These are phyloP conservation scores for Xylariales sp. DNA, from an alignment of 2,329 filamentous ascomycete genomes.

Conservation along the genomic window DNA sequence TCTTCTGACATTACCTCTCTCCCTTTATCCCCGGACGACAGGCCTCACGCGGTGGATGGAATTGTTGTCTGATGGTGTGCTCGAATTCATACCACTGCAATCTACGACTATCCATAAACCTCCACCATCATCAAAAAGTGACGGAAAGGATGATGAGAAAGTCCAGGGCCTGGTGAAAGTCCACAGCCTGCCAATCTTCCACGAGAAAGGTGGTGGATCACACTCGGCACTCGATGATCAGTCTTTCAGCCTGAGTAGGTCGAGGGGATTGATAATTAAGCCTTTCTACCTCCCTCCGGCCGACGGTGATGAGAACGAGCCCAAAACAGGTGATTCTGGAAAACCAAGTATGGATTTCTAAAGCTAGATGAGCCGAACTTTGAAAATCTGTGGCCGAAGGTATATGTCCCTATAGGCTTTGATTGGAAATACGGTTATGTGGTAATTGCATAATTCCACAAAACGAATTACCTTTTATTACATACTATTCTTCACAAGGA, in stretches of 20 bases:
- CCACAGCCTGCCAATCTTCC: constrained; percentile 84
- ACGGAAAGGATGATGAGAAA: constrained; percentile 71
- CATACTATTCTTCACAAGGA: constrained; percentile 7
- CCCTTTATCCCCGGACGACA: constrained; percentile 79
- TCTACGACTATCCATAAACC: constrained; percentile 63
- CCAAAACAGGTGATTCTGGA: constrained; percentile 61
- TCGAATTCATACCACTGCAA: constrained; percentile 83
- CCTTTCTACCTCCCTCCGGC: constrained; percentile 91
- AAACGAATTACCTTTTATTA: neutral
- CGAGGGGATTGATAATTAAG: constrained; percentile 83
- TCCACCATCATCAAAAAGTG: constrained; percentile 64
- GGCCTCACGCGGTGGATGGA: constrained; percentile 90
- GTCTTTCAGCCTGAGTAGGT: constrained; percentile 87
- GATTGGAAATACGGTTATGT: neutral
- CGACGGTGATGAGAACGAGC: constrained; percentile 71
- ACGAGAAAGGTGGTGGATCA: constrained; percentile 87
- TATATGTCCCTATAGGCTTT: neutral
- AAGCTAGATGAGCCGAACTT: constrained; percentile 39
- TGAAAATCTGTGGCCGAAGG: neutral
- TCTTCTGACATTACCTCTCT: constrained; percentile 81
- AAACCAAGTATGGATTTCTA: constrained; percentile 82
- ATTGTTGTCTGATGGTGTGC: constrained; percentile 82
- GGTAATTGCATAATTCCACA: constrained; percentile 19
- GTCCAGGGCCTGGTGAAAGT: constrained; percentile 88
- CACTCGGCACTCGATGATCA: constrained; percentile 83